Percentiles rank a stretch among this genome's conserved stretches.
phyloP scores from a whole-genome alignment of 1,139 yeast species.

The Taiozyma onychis region DNA sequence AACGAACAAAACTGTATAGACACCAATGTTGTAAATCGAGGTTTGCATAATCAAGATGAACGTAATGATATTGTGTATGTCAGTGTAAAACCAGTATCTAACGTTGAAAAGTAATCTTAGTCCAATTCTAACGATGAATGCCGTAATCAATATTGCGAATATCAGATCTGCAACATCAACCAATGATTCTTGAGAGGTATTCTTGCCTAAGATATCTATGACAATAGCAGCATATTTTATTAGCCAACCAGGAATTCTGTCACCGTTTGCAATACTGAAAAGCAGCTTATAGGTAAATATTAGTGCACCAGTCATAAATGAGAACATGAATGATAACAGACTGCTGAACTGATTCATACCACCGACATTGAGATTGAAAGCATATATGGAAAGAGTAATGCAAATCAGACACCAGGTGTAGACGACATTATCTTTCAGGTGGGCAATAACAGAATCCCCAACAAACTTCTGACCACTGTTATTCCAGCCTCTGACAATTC shows the following conservation, averaged over 20 bases:
- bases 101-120: constrained; percentile 1
- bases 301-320: constrained; percentile 35
- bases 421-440: constrained; percentile 24
- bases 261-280: constrained; percentile 52
- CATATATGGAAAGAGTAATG: constrained; percentile 33
- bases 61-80: constrained; percentile 40
- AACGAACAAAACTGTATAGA: constrained; percentile 48
- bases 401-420: constrained; percentile 47
- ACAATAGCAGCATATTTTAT: constrained; percentile 31
- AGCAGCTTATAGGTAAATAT: constrained; percentile 54
- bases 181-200: constrained; percentile 17
- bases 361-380: constrained; percentile 16
- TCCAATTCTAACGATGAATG: constrained; percentile 7
- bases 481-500: constrained; percentile 81
- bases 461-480: constrained; percentile 82
- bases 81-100: constrained; percentile 31
- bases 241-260: constrained; percentile 38
- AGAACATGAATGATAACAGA: constrained; percentile 34
- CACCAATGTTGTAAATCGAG: constrained; percentile 60
- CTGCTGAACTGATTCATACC: constrained; percentile 16
- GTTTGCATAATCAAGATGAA: constrained; percentile 67
- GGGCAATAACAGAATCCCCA: constrained; percentile 39
- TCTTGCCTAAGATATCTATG: constrained; percentile 26
- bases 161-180: constrained; percentile 29
- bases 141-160: constrained; percentile 7